Conservation (phyloP, 129 eudicot species). For the Flaveria ramosissima region DNA sequence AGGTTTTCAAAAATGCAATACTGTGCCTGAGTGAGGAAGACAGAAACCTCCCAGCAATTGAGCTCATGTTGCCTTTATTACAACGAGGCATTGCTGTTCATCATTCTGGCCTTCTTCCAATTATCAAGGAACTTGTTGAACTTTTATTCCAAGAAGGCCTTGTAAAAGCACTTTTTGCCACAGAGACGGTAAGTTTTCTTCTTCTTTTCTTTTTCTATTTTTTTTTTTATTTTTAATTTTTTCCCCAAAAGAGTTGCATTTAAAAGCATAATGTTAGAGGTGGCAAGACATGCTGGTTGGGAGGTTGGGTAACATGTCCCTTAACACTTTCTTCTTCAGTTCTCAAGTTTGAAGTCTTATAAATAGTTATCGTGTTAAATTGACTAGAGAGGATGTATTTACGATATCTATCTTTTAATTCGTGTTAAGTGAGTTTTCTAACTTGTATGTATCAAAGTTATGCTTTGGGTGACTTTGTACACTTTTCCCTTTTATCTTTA, state of each 20-base stretch:
- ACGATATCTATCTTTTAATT: neutral
- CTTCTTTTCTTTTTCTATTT: neutral
- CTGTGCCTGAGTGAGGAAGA: slow-evolving; percentile 90
- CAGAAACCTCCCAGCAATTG: slow-evolving; percentile 87
- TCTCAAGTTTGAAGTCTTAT: neutral
- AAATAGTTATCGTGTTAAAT: neutral
- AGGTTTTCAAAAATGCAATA: slow-evolving; percentile 78
- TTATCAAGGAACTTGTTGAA: slow-evolving; percentile 95
- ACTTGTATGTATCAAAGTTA: neutral
- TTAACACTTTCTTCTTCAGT: neutral
- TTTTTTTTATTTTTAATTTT: no score
- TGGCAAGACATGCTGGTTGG: neutral
- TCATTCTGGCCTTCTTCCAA: slow-evolving; percentile 98
- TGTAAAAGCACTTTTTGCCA: slow-evolving; percentile 96
- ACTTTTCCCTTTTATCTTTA: neutral
- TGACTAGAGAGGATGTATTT: neutral
- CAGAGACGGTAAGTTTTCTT: slow-evolving; percentile 67
- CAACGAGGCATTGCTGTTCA: slow-evolving; percentile 99
- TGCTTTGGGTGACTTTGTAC: neutral
- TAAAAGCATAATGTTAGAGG: neutral
- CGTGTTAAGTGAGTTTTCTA: neutral
- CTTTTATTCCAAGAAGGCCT: slow-evolving; percentile 98
- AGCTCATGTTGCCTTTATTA: slow-evolving; percentile 90
- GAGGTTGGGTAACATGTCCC: neutral
- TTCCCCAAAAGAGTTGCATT: neutral